These are phyloP conservation scores for Eudorina sp. DNA, from an alignment of 139 green algal species.

Conservation along the genomic window DNA sequence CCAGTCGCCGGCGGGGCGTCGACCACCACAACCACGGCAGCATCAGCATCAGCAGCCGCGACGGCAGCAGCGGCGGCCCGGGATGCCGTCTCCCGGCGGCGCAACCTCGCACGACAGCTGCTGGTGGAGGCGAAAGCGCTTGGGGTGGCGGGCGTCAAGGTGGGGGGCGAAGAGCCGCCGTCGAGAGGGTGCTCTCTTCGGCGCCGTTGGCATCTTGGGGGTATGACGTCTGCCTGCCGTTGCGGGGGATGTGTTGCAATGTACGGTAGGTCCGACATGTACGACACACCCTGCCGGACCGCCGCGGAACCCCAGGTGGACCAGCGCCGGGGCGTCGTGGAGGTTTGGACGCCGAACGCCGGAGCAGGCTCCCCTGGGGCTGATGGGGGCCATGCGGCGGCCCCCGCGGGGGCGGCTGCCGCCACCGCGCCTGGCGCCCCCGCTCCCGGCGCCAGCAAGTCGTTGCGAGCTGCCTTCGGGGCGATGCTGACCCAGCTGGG, in stretches of 20 bases:
- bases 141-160: conserved; percentile 36
- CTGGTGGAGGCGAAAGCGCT: conserved; percentile 25
- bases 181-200: too few relatives aligned
- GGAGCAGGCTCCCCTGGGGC: not conserved
- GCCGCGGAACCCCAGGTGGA: conserved; percentile 27
- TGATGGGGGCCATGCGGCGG: too few relatives aligned
- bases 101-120: conserved; percentile 14
- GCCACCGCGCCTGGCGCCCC: not conserved
- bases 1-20: not conserved
- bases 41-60: too few relatives aligned
- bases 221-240: not conserved
- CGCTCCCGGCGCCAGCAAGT: not conserved
- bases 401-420: not conserved
- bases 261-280: not conserved
- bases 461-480: not conserved
- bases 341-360: not conserved
- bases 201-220: too few relatives aligned
- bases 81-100: not conserved
- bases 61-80: not conserved
- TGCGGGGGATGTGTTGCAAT: not conserved
- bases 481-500: conserved; percentile 19
- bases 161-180: not conserved
- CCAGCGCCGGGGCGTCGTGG: conserved; percentile 27
- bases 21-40: too few relatives aligned
- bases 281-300: too few relatives aligned